Percentiles rank a stretch among this genome's conserved stretches.
phyloP scores from a whole-genome alignment of 2,329 filamentous ascomycete species.

The Monilinia fructicola region DNA sequence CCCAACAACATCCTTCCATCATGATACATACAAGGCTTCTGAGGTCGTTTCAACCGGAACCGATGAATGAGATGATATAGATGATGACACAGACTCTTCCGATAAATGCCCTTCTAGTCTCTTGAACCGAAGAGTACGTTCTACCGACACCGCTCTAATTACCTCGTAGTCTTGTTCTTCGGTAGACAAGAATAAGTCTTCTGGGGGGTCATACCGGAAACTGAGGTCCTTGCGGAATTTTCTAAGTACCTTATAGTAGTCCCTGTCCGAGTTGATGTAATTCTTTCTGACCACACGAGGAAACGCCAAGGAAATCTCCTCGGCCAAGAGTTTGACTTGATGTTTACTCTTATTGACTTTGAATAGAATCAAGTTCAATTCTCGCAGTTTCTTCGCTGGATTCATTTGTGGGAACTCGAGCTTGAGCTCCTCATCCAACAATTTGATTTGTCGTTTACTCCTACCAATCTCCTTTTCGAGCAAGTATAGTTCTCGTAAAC shows the following conservation, averaged over 20 bases:
- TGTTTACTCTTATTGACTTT: conserved; percentile 4
- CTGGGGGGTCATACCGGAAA: background rate
- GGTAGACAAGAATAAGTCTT: background rate
- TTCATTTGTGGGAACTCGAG: conserved; percentile 1
- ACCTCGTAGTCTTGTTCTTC: conserved; percentile 3
- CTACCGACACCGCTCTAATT: background rate
- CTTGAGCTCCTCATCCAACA: background rate
- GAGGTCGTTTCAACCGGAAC: background rate
- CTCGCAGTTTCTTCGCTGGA: background rate
- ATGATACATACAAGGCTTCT: background rate
- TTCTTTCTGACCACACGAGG: background rate
- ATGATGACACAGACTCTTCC: background rate
- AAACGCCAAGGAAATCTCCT: conserved; percentile 1
- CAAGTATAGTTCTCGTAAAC: background rate
- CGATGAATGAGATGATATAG: background rate
- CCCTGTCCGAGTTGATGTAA: background rate
- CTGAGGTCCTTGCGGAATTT: background rate
- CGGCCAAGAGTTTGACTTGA: conserved; percentile 5
- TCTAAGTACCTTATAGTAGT: background rate
- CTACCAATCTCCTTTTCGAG: background rate
- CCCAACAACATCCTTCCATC: background rate
- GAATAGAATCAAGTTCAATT: background rate
- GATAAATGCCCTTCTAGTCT: background rate
- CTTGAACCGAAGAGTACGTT: background rate
- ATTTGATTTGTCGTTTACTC: background rate